These are phyloP conservation scores for Penicillium glabrum DNA, from an alignment of 2,329 filamentous ascomycete species.

Conservation along the genomic window DNA sequence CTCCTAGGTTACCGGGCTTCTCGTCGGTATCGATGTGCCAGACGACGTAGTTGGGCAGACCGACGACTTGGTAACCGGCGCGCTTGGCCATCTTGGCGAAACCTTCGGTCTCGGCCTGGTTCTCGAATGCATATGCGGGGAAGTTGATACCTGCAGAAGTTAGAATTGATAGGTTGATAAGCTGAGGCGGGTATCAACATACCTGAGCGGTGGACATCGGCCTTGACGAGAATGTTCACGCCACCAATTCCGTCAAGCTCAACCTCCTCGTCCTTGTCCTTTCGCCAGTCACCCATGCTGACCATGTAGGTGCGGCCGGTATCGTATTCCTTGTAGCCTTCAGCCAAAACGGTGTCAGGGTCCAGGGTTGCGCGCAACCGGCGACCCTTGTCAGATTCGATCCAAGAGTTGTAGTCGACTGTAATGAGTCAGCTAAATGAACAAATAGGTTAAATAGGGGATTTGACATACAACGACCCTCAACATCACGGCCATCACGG, in stretches of 20 bases:
- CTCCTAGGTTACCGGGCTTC: conserved; percentile 72
- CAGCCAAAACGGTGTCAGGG: conserved; percentile 81
- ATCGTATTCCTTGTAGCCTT: conserved; percentile 93
- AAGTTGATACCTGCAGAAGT: conserved; percentile 81
- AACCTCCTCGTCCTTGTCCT: conserved; percentile 89
- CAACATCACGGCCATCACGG: conserved; percentile 76
- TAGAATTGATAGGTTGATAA: conserved; percentile 9
- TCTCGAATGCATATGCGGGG: conserved; percentile 93
- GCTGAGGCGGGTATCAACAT: conserved; percentile 26
- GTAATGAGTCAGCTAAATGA: conserved; percentile 22
- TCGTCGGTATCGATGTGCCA: conserved; percentile 98
- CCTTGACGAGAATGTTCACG: conserved; percentile 96
- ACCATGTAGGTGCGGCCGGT: conserved; percentile 91
- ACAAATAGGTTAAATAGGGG: neutral
- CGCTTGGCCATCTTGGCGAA: conserved; percentile 99
- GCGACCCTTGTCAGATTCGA: conserved; percentile 83
- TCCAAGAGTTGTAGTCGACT: conserved; percentile 99
- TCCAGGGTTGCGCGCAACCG: conserved; percentile 71
- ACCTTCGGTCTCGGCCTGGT: conserved; percentile 97
- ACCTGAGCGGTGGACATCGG: conserved; percentile 94
- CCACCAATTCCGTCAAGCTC: conserved; percentile 94
- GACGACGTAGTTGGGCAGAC: conserved; percentile 94
- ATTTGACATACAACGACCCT: conserved; percentile 77
- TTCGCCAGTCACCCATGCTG: conserved; percentile 84
- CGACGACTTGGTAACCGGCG: conserved; percentile 88